A percentile compares a stretch with the other conserved stretches of the same genome.
Evolutionary conservation across 2,329 filamentous ascomycete genomes (phyloP).

Genomic region (Fusarium solani-melongenae): DNA sequence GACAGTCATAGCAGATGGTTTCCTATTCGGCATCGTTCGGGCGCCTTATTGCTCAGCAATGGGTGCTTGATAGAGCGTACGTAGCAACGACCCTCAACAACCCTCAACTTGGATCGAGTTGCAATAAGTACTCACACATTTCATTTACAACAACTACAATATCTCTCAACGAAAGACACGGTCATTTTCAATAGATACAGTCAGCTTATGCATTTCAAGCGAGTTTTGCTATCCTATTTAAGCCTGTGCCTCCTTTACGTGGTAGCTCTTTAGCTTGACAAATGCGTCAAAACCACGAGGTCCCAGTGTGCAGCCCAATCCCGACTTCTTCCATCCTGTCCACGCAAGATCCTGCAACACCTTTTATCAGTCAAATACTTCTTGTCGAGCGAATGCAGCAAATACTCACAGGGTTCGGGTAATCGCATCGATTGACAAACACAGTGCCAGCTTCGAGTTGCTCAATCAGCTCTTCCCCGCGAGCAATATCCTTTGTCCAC

Average conservation of each 20-base stretch:
- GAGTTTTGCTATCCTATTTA: background rate
- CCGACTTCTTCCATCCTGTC: constrained; percentile 97
- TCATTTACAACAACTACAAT: background rate
- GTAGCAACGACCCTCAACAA: background rate
- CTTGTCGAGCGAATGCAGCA: background rate
- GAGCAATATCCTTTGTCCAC: background rate
- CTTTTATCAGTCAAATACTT: constrained; percentile 44
- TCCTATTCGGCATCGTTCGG: background rate
- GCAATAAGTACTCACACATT: background rate
- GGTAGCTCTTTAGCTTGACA: constrained; percentile 65
- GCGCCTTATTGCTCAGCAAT: background rate
- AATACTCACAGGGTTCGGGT: background rate
- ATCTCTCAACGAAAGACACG: background rate
- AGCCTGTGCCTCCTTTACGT: background rate
- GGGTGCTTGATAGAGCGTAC: background rate
- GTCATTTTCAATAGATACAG: accelerated
- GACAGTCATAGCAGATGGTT: accelerated
- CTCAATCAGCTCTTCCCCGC: background rate
- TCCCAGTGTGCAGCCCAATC: constrained; percentile 87
- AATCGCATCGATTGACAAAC: background rate
- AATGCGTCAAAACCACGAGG: constrained; percentile 93
- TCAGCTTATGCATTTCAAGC: background rate
- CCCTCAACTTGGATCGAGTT: background rate
- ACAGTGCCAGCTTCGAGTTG: background rate
- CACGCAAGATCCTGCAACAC: constrained; percentile 79